Evolutionary conservation across 2,329 filamentous ascomycete genomes (phyloP), one percentile per base, ranked within the genome.

Genomic region (Fusarium staphyleae): DNA sequence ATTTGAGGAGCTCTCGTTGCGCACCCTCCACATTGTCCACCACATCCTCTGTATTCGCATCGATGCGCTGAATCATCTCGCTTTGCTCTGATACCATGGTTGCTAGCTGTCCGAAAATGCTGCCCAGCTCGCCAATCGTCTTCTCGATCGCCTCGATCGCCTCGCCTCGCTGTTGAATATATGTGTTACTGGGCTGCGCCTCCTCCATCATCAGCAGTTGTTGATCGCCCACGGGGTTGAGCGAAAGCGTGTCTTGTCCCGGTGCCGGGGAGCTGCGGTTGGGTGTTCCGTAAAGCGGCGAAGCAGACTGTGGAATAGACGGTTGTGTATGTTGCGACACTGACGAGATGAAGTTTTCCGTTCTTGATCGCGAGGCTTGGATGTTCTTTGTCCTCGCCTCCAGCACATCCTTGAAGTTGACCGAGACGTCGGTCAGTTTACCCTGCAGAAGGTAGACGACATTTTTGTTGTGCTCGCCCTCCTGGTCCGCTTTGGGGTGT

Each of bases 11-110:
- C 75, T 99, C 93, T 59, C 93, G 83, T 72, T 99, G 95, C 5
- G 95, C 95, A 14, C 95, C 95, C 69, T 96, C 86, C n/a, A 99
- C 93, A 67, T 99, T 99, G 69, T 98, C 93, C 48, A 99, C 93
- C 5, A 99, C 91, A 66, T 97, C 93, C 70, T 99, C 95, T 1
- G 93, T 97, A 74, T 98, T 97, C 62, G 93, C 93, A 68, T 98
- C 93, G 69, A 97, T 97, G 42, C 93, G 83, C 75, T 98, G 91
- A 62, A 99, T 96, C 89, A 96, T 96, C 75, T 97, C 95, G 57
- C 90, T 91, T 76, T 99, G 95, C 73, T 99, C 93, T 48, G 89
- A 91, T 24, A 99, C 95, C 95, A 99, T 98, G 63, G 91, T 87
- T 29, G 95, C 93, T 42, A 99, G 78, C 74, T 99, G 93, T 8